These are phyloP conservation scores for Pelargonium cotyledonis DNA, from an alignment of 441 rosid genomes.

Conservation along the genomic window DNA sequence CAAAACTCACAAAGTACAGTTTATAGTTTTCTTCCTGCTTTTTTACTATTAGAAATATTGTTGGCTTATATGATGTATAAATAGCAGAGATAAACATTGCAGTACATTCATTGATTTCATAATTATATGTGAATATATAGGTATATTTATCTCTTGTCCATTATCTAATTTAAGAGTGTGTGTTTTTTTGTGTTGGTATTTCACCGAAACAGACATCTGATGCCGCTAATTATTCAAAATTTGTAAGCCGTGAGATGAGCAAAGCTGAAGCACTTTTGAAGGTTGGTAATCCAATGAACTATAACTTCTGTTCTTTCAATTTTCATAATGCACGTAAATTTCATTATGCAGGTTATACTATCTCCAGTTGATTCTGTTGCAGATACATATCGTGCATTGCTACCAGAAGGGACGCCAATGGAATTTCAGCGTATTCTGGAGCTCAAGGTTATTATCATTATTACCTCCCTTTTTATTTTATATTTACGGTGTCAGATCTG, in stretches of 20 bases:
- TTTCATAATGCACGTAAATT: background rate
- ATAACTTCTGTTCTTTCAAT: no score
- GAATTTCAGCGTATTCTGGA: conserved; percentile 97
- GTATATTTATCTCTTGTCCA: no score
- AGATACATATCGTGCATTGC: conserved; percentile 89
- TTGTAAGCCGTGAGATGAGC: conserved; percentile 98
- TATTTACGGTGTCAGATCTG: no score
- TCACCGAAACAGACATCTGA: conserved; percentile 41
- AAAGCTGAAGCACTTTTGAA: conserved; percentile 98
- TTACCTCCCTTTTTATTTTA: background rate
- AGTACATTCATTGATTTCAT: no score
- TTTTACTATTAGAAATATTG: background rate
- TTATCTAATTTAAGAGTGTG: no score
- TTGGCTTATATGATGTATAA: background rate
- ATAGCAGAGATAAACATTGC: background rate
- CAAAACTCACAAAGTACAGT: background rate
- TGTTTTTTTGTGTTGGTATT: conserved; percentile 6
- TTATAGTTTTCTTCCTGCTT: background rate
- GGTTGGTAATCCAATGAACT: conserved; percentile 34
- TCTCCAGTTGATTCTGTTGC: conserved; percentile 97
- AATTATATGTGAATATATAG: no score
- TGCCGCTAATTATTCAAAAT: conserved; percentile 85
- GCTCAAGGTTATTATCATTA: conserved; percentile 55
- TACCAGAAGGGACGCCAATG: conserved; percentile 97
- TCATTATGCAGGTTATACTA: conserved; percentile 61